Evolutionary conservation across 2,329 filamentous ascomycete species (phyloP), one percentile per base, ranked within the genome.

Genomic region (Calonectria honghensis): DNA sequence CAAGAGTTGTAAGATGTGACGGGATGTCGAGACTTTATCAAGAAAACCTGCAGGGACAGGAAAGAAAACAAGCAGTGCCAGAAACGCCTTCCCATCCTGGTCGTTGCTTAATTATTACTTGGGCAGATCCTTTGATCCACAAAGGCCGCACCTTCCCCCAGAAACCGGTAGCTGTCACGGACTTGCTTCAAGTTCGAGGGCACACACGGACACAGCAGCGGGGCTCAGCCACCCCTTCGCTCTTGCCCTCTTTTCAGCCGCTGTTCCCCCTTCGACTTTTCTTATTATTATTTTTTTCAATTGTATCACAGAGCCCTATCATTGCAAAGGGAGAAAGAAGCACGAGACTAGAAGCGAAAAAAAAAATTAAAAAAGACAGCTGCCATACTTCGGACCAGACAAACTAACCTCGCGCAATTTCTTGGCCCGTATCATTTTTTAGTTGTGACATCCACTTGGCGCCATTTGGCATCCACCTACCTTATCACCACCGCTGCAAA

Each of bases 131-230:
- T 32, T 48, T 61, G 41, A 68, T 68, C 50, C 66, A 59, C 66
- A 24, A 20, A 32, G 57, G 18, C 50, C 57, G 61, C 69, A 48
- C 61, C 61, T 66, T 61, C 70, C 57, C 52, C 70, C 70, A 45
- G 70, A 39, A 51, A 50, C 63, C 54, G 35, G 64, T 57, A 68
- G 54, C 57, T 68, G 70, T 48, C 70, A 72, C 45, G 64, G 45
- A 45, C 64, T 39, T 51, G 54, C 64, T 41, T 54, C 45, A 24
- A 37, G 31, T 51, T 66, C 31, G 45, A 50, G 63, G 48, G 41
- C 51, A 24, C 32, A 68, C 65, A 57, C 32, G 50, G 65, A 39
- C 51, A 68, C 48, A 29, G 24, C 39, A 18, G 68, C 50, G 68
- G 68, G 68, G 59, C 68, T 27, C 37, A 13, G n/a, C 50, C 37